phyloP scores from a whole-genome alignment of 2,329 filamentous ascomycete species.

The Paraphaeosphaeria minitans region DNA sequence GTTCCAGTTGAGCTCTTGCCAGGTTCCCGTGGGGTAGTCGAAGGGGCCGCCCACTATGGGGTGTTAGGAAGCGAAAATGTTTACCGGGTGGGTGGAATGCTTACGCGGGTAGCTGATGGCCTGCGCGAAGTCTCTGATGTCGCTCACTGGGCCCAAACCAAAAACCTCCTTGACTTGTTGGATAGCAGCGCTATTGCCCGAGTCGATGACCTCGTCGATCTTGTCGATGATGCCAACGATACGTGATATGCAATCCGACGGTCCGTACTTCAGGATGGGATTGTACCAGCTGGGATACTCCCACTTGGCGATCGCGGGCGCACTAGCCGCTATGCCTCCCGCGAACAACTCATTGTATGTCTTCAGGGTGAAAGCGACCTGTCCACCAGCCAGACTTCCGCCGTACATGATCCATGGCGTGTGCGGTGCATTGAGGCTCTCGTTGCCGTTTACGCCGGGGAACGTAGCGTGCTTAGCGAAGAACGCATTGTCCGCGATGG shows the following conservation, averaged over 20 bases:
- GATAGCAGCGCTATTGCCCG: slow-evolving; percentile 51
- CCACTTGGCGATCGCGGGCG: slow-evolving; percentile 48
- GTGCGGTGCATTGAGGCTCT: slow-evolving; percentile 49
- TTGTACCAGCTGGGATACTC: slow-evolving; percentile 58
- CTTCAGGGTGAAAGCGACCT: slow-evolving; percentile 55
- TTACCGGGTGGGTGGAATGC: not conserved
- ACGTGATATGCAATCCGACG: slow-evolving; percentile 56
- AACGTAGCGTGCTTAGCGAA: slow-evolving; percentile 57
- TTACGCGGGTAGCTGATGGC: slow-evolving; percentile 53
- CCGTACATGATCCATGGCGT: slow-evolving; percentile 56
- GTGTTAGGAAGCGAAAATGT: not conserved
- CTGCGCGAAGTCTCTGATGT: slow-evolving; percentile 55
- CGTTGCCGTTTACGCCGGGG: slow-evolving; percentile 47
- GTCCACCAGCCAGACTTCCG: slow-evolving; percentile 52
- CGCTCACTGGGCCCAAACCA: slow-evolving; percentile 52
- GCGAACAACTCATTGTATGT: slow-evolving; percentile 53
- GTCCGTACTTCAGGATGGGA: slow-evolving; percentile 56
- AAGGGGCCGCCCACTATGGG: slow-evolving; percentile 50
- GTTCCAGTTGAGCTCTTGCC: slow-evolving; percentile 61
- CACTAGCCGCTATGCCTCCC: slow-evolving; percentile 57
- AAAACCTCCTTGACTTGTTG: slow-evolving; percentile 56
- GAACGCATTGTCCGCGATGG: slow-evolving; percentile 59
- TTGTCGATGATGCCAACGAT: slow-evolving; percentile 58
- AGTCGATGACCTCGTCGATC: slow-evolving; percentile 54
- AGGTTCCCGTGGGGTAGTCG: slow-evolving; percentile 57